These are phyloP conservation scores for Septoria linicola DNA, from an alignment of 2,329 filamentous ascomycete genomes.

Conservation along the genomic window DNA sequence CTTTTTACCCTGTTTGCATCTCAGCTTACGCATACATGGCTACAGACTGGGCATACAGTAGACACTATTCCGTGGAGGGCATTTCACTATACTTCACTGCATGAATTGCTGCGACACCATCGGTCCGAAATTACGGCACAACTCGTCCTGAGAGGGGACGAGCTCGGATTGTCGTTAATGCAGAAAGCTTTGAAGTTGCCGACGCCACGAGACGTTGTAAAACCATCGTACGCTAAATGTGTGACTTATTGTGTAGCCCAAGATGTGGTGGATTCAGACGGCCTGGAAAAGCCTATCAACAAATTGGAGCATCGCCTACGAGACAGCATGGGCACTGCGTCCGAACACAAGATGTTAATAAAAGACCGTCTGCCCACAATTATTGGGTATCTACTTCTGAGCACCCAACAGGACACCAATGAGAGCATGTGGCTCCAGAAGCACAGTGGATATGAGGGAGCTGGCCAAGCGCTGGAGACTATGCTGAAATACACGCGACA, in stretches of 20 bases:
- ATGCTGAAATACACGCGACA: constrained; percentile 72
- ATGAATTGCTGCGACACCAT: constrained; percentile 67
- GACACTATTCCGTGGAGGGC: constrained; percentile 78
- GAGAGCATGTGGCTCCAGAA: constrained; percentile 56
- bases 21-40: constrained; percentile 89
- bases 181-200: constrained; percentile 57
- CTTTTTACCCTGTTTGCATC: constrained; percentile 83
- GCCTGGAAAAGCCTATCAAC: constrained; percentile 39
- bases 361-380: constrained; percentile 73
- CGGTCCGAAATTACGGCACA: constrained; percentile 77
- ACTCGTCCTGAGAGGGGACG: constrained; percentile 76
- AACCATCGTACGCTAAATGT: constrained; percentile 70
- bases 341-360: constrained; percentile 60
- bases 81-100: constrained; percentile 72
- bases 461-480: constrained; percentile 62
- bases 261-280: constrained; percentile 54
- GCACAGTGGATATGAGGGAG: constrained; percentile 53
- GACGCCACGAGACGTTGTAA: constrained; percentile 57
- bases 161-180: constrained; percentile 61
- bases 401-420: constrained; percentile 71
- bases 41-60: constrained; percentile 60
- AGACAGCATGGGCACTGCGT: constrained; percentile 65
- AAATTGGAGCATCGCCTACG: constrained; percentile 55
- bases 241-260: constrained; percentile 82
- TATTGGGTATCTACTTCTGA: constrained; percentile 71